A percentile compares a stretch with the other conserved stretches of the same genome.
These are phyloP conservation scores for Helenozyma rhizophorensis DNA, from an alignment of 805 yeast species.

Conservation along the genomic window DNA sequence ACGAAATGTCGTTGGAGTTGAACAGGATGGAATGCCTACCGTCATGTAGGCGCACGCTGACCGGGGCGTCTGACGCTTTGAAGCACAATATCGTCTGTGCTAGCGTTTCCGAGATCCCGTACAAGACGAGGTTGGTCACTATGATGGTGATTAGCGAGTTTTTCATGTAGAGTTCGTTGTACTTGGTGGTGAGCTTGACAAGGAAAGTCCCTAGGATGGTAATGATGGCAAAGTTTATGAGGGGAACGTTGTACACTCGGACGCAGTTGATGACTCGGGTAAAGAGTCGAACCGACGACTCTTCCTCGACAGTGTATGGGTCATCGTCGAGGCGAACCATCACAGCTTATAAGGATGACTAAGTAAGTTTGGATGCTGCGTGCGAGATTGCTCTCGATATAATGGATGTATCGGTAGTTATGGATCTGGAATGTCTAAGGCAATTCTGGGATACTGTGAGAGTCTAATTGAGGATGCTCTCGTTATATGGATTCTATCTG, in stretches of 20 bases:
- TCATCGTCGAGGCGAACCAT: not conserved
- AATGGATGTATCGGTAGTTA: no score
- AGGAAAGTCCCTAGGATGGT: slow-evolving; percentile 45
- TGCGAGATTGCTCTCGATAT: no score
- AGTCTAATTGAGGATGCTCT: no score
- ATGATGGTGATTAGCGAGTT: slow-evolving; percentile 75
- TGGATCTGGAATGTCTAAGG: no score
- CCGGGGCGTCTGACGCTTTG: slow-evolving; percentile 3
- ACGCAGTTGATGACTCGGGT: slow-evolving; percentile 26
- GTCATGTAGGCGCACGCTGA: slow-evolving; percentile 19
- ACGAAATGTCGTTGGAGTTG: slow-evolving; percentile 15
- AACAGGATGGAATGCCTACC: slow-evolving; percentile 11
- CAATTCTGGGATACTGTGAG: no score
- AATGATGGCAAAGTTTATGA: slow-evolving; percentile 53
- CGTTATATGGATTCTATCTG: no score
- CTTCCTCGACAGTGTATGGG: slow-evolving; percentile 9
- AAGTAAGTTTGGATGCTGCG: no score
- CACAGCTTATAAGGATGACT: no score
- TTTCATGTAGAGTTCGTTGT: slow-evolving; percentile 56
- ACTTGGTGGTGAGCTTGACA: slow-evolving; percentile 50
- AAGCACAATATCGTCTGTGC: slow-evolving; percentile 66
- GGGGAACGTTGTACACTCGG: slow-evolving; percentile 48
- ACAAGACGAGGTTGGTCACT: slow-evolving; percentile 72
- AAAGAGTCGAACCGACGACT: slow-evolving; percentile 4
- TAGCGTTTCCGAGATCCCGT: slow-evolving; percentile 85